These are phyloP conservation scores for Herpetospermum pedunculosum DNA, from an alignment of 306 rosid species.

Conservation along the genomic window DNA sequence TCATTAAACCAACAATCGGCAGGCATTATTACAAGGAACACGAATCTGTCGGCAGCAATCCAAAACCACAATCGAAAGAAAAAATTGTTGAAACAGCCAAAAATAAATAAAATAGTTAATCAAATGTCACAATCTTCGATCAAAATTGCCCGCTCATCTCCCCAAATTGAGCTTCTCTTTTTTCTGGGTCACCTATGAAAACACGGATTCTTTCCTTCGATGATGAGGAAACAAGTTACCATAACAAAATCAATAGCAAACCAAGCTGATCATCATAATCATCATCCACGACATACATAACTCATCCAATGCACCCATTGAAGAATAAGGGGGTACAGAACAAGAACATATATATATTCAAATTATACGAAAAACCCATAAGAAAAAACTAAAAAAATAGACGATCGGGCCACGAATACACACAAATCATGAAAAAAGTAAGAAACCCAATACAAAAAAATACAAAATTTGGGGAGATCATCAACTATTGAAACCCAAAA, in stretches of 20 bases:
- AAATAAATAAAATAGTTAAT: background rate
- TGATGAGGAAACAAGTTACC: background rate
- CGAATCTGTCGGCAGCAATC: background rate
- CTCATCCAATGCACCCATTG: background rate
- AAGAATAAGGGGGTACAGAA: background rate
- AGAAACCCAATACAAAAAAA: background rate
- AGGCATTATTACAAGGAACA: background rate
- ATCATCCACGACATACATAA: background rate
- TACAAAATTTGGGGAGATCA: background rate
- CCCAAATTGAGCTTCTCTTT: background rate
- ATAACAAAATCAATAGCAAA: background rate
- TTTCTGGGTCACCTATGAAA: background rate
- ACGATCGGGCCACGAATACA: background rate
- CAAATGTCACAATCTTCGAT: background rate
- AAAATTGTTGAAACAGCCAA: background rate
- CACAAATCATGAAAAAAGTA: background rate
- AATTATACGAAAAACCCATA: background rate
- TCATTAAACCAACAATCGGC: background rate
- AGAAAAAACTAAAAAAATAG: background rate
- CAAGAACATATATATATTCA: too few species aligned
- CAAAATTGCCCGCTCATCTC: background rate
- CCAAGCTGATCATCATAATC: background rate
- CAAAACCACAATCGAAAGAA: background rate
- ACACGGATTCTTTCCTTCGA: slow-evolving; percentile 1
- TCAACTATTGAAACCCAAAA: too few species aligned